Percentiles rank a stretch among this genome's conserved stretches.
Evolutionary conservation across 345 rosid genomes (phyloP).

Genomic region (Carallia pectinifolia): DNA sequence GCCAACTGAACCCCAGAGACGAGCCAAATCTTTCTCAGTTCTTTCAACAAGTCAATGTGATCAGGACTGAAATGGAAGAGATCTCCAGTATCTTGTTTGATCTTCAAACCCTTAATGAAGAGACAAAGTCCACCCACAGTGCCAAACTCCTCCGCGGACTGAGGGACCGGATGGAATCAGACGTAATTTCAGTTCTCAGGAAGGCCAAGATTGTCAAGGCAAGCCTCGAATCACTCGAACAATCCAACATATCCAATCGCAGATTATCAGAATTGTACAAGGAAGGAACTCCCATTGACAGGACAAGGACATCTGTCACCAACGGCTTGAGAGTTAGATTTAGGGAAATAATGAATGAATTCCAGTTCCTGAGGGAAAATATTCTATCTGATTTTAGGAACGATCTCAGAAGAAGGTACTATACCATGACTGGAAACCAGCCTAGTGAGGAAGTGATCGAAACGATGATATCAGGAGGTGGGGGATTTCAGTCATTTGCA

Average conservation of each 20-base stretch:
- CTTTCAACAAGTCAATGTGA: constrained; percentile 52
- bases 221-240: constrained; percentile 59
- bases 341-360: constrained; percentile 57
- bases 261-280: constrained; percentile 33
- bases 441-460: constrained; percentile 53
- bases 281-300: constrained; percentile 58
- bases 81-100: constrained; percentile 70
- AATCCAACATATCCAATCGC: constrained; percentile 37
- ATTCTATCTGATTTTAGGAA: constrained; percentile 57
- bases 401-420: constrained; percentile 67
- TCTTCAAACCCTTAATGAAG: constrained; percentile 68
- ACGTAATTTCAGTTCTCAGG: constrained; percentile 55
- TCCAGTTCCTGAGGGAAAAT: constrained; percentile 58
- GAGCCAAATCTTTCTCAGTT: constrained; percentile 62
- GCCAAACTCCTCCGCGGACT: constrained; percentile 62
- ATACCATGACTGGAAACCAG: constrained; percentile 58
- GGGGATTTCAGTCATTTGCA: constrained; percentile 29
- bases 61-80: constrained; percentile 71
- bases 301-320: constrained; percentile 53
- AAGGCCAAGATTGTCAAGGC: constrained; percentile 57
- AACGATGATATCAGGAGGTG: constrained; percentile 46
- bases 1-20: constrained; percentile 42
- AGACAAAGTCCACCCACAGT: constrained; percentile 69
- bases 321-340: constrained; percentile 58
- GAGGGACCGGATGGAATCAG: constrained; percentile 71